Evolutionary conservation across 2,329 filamentous ascomycete species (phyloP).

Genomic region (Colletotrichum cordylinicola): DNA sequence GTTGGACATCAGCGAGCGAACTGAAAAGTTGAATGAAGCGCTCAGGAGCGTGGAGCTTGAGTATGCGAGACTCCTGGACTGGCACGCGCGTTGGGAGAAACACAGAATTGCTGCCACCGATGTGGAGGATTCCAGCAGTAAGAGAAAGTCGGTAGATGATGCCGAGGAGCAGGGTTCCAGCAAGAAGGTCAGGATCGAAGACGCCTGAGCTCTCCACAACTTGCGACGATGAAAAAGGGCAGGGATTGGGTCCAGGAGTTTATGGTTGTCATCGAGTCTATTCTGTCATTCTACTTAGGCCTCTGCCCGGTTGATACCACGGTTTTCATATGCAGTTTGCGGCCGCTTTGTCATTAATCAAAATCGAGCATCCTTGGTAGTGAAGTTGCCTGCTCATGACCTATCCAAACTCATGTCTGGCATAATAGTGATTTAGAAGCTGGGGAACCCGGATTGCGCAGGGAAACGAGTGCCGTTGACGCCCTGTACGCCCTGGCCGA

Average conservation of each 20-base stretch:
- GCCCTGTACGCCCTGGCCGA: slow-evolving; percentile 54
- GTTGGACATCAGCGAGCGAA: slow-evolving; percentile 70
- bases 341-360: background rate
- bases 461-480: slow-evolving; percentile 52
- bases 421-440: background rate
- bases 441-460: slow-evolving; percentile 4
- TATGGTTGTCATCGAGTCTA: background rate
- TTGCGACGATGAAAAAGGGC: background rate
- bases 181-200: slow-evolving; percentile 53
- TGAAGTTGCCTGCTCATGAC: background rate
- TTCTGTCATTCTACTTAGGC: slow-evolving; percentile 10
- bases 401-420: background rate
- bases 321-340: background rate
- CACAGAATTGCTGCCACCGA: slow-evolving; percentile 26
- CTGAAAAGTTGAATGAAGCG: slow-evolving; percentile 75
- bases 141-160: slow-evolving; percentile 50
- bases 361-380: background rate
- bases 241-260: slow-evolving; percentile 2
- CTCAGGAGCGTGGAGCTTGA: slow-evolving; percentile 73
- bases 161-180: slow-evolving; percentile 30
- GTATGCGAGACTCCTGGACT: slow-evolving; percentile 69
- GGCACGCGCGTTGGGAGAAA: slow-evolving; percentile 44
- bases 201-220: background rate
- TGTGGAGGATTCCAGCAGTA: slow-evolving; percentile 36
- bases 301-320: slow-evolving; percentile 19